These are phyloP conservation scores for Hymenoscyphus infarciens DNA, from an alignment of 2,329 filamentous ascomycete genomes.

Conservation along the genomic window DNA sequence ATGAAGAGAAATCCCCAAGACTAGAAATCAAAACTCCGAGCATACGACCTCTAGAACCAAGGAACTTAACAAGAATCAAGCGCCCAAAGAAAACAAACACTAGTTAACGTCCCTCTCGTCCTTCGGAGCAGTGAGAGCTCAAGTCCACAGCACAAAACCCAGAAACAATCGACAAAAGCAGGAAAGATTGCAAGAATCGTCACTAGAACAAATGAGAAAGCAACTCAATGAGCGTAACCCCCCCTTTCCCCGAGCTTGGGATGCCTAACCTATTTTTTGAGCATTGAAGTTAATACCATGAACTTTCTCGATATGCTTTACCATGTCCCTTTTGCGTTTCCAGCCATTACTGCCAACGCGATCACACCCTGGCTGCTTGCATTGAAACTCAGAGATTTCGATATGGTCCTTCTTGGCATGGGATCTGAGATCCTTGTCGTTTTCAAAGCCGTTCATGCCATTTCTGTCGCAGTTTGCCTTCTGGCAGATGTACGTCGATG, in stretches of 20 bases:
- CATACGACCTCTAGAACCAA: background rate
- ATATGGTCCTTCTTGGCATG: constrained; percentile 23
- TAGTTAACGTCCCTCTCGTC: background rate
- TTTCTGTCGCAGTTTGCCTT: constrained; percentile 11
- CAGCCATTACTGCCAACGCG: constrained; percentile 22
- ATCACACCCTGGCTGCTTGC: constrained; percentile 18
- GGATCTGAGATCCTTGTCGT: constrained; percentile 11
- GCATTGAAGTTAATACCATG: constrained; percentile 3
- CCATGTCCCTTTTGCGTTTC: constrained; percentile 18
- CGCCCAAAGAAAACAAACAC: too few relatives aligned
- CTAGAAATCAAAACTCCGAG: background rate
- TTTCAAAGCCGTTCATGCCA: constrained; percentile 14
- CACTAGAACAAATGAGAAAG: background rate
- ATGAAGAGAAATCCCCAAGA: background rate
- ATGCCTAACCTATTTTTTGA: background rate
- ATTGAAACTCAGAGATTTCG: constrained; percentile 21
- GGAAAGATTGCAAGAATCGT: background rate
- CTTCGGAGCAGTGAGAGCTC: background rate
- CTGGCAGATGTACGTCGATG: background rate
- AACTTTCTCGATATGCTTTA: constrained; percentile 21
- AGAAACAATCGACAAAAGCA: background rate
- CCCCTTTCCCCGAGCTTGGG: background rate
- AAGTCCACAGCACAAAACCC: background rate
- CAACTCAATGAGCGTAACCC: background rate
- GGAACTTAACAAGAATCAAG: background rate